Percentiles rank a stretch among this genome's conserved stretches.
Evolutionary conservation across 164 flowering plant species (phyloP).

Genomic region (Nymphaea thermarum): DNA sequence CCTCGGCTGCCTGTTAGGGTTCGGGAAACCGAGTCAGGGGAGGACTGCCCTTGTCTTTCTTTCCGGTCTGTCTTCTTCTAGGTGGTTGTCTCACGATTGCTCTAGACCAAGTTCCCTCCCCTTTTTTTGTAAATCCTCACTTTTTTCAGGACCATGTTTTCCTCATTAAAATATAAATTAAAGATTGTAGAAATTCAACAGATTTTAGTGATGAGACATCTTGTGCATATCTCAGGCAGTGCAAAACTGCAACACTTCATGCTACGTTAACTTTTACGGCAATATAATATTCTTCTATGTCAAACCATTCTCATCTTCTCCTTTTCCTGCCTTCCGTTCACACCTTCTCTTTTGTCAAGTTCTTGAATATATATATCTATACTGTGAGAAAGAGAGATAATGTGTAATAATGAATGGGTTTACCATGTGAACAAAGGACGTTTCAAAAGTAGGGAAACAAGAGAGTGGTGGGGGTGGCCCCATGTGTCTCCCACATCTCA

Average conservation of each 20-base stretch:
- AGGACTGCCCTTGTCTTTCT: not conserved
- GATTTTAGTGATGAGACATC: not conserved
- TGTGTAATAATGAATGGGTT: not conserved
- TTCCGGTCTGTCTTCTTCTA: no score
- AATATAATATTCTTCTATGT: not conserved
- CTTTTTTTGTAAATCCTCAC: not conserved
- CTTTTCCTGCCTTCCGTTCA: not conserved
- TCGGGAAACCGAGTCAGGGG: slow-evolving; percentile 3
- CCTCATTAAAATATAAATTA: not conserved
- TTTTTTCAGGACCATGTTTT: not conserved
- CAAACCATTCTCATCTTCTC: not conserved
- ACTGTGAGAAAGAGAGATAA: not conserved
- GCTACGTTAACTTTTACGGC: not conserved
- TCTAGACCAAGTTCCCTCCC: not conserved
- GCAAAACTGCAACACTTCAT: not conserved
- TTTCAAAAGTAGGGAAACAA: not conserved
- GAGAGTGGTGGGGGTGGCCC: not conserved
- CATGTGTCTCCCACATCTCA: not conserved
- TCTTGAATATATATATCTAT: not conserved
- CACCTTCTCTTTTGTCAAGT: not conserved
- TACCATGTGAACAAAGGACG: not conserved
- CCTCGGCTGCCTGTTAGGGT: slow-evolving; percentile 44
- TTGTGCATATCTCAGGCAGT: not conserved
- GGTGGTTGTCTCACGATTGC: no score
- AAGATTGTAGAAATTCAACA: not conserved